Base-by-base conservation (phyloP, 108 stramenopile genomes). In the Chaetoceros tenuissimus region DNA sequence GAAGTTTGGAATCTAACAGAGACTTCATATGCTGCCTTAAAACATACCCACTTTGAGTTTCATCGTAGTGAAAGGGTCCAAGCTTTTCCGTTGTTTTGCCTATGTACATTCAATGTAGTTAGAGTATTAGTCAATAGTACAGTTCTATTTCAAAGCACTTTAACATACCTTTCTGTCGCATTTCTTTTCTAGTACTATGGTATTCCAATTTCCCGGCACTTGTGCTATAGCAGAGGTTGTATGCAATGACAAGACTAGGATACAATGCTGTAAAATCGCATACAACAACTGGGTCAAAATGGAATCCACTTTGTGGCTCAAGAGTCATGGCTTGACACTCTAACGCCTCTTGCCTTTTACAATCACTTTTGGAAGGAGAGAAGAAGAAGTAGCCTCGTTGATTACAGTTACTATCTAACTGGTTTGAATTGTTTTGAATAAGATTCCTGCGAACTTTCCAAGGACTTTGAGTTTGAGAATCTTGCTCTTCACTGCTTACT, bases 241-340 rank as follows among this genome's bases (percentile, higher is more conserved):
- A 94, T 28, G 96, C 96, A 68, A 98, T 97, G 28, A 99, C 79
- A 46, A 99, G 85, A 0, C 95, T 96, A 17, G 98, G 98, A 69
- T 99, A 99, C 31, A 99, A 77, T 7, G 90, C 89, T 7, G 85
- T 95, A 58, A 98, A 99, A 61, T 99, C 98, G 43, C 97, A 89
- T 3, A 98, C 97, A 22, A 96, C 89, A 21, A 99, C 85, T 7
- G 98, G 98, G 24, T 96, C 93, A 19, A 69, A 67, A 57, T 96
- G 92, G 57, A 97, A 84, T 18, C 82, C 91, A 44, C 84, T 84
- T 40, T 77, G 52, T 1, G 98, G 98, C 64, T 99, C 98, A 28
- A 92, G 69, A 3, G 84, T 92, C 58, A 92, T 47, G 27, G 90
- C 90, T 56, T 92, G 90, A 24, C 85, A 85, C 71, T 92, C 86